These are phyloP conservation scores for Chalciporus chontae DNA, from an alignment of 768 basidiomycete genomes.

Conservation along the genomic window DNA sequence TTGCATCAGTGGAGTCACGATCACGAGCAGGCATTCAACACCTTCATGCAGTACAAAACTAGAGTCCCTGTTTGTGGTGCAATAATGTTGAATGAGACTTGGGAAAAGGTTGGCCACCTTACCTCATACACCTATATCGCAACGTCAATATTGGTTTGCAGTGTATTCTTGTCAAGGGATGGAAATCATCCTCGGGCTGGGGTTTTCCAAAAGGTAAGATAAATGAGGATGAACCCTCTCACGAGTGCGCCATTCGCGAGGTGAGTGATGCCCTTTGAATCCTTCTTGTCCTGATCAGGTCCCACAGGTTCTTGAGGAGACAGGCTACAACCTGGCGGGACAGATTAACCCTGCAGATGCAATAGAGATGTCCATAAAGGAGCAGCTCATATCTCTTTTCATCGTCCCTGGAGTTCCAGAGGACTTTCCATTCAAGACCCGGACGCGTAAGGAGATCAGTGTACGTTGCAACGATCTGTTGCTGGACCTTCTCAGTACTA, in stretches of 20 bases:
- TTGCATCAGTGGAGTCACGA: conserved; percentile 80
- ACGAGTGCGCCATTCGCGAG: conserved; percentile 87
- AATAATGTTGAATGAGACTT: conserved; percentile 87
- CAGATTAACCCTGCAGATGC: conserved; percentile 63
- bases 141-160: conserved; percentile 29
- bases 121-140: conserved; percentile 8
- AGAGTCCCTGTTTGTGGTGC: conserved; percentile 97
- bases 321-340: conserved; percentile 83
- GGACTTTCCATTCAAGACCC: conserved; percentile 85
- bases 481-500: conserved; percentile 4
- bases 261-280: conserved; percentile 40
- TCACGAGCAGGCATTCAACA: conserved; percentile 81
- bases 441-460: conserved; percentile 97
- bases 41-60: conserved; percentile 95
- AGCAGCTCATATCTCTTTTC: conserved; percentile 88
- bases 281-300: conserved; percentile 9
- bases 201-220: conserved; percentile 99
- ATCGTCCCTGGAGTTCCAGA: conserved; percentile 88
- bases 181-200: conserved; percentile 97
- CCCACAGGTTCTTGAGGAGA: conserved; percentile 91
- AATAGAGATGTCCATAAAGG: conserved; percentile 83
- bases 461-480: conserved; percentile 44
- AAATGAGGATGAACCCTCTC: conserved; percentile 85
- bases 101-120: conserved; percentile 74
- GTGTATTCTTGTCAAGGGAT: conserved; percentile 98